These are phyloP conservation scores for Talaromyces sp. DNA, from an alignment of 2,329 filamentous ascomycete species.

Conservation along the genomic window DNA sequence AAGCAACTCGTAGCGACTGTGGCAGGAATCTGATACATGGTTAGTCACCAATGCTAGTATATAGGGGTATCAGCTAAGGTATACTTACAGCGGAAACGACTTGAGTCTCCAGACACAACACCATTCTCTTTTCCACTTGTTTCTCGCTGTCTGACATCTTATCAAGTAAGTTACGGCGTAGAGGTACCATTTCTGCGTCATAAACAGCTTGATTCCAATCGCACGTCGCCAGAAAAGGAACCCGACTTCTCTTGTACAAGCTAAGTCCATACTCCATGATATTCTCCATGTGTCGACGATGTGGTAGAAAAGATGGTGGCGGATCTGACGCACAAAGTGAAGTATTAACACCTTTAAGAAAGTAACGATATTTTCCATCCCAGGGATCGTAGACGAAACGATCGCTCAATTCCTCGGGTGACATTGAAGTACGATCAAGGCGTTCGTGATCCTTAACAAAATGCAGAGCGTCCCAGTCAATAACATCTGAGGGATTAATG, in stretches of 20 bases:
- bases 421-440: conserved; percentile 48
- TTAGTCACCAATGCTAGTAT: background rate
- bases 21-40: conserved; percentile 58
- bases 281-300: conserved; percentile 52
- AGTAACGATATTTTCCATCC: conserved; percentile 60
- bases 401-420: conserved; percentile 43
- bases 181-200: conserved; percentile 68
- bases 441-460: conserved; percentile 42
- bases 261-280: conserved; percentile 86
- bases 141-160: conserved; percentile 55
- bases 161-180: conserved; percentile 82
- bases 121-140: conserved; percentile 55
- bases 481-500: conserved; percentile 25
- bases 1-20: conserved; percentile 71
- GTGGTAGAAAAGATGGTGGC: conserved; percentile 34
- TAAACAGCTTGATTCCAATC: conserved; percentile 76
- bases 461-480: conserved; percentile 47
- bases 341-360: conserved; percentile 42
- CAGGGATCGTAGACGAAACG: conserved; percentile 58
- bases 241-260: conserved; percentile 63
- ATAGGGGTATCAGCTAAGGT: background rate
- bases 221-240: conserved; percentile 51
- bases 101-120: conserved; percentile 74
- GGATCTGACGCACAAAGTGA: conserved; percentile 34
- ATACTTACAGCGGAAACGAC: conserved; percentile 68